These are phyloP conservation scores for Turritis glabra DNA, from an alignment of 345 rosid genomes.

Conservation along the genomic window DNA sequence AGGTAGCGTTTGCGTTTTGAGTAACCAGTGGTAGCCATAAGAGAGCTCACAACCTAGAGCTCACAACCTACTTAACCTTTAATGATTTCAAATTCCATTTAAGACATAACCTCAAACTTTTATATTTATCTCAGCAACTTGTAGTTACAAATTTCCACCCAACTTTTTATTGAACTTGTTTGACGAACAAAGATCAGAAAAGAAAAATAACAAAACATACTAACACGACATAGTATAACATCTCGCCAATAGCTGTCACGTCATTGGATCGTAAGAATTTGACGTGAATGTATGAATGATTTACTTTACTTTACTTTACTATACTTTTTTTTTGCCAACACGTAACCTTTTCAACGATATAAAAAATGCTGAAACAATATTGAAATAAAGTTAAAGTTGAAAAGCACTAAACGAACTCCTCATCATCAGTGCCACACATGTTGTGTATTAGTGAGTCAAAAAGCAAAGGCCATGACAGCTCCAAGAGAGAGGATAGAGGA, in stretches of 20 bases:
- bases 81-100: constrained; percentile 13
- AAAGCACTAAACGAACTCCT: constrained; percentile 34
- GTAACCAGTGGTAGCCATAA: neutral
- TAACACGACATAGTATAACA: neutral
- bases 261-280: neutral
- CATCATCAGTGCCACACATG: constrained; percentile 35
- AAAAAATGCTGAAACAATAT: constrained; percentile 26
- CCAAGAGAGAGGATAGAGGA: constrained; percentile 77
- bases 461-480: constrained; percentile 87
- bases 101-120: neutral
- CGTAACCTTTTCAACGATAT: neutral
- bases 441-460: constrained; percentile 94
- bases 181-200: neutral
- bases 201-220: neutral
- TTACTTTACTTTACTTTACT: too few species aligned
- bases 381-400: constrained; percentile 22
- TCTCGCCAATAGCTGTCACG: neutral
- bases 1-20: too few species aligned
- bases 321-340: neutral
- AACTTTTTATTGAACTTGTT: neutral
- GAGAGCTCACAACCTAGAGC: too few species aligned
- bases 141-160: constrained; percentile 2
- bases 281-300: neutral
- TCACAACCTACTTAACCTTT: neutral
- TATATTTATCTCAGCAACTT: neutral